These are phyloP conservation scores for Wickerhamiella brachini DNA, from an alignment of 805 yeast genomes.

Conservation along the genomic window DNA sequence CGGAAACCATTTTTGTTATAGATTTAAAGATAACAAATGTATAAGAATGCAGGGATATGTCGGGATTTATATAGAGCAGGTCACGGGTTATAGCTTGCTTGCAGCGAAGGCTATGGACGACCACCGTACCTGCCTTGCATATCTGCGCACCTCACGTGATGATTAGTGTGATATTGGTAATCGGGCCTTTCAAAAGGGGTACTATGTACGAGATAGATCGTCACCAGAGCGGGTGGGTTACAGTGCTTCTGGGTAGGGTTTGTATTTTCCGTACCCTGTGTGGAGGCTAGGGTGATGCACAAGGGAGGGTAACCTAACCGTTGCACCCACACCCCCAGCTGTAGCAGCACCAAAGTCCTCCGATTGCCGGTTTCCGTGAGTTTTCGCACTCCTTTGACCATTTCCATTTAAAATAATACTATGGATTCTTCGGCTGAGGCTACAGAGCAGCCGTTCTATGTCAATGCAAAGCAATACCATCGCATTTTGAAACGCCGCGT, in stretches of 20 bases:
- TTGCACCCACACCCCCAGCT: not conserved
- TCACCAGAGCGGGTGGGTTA: too few relatives aligned
- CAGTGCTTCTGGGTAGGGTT: too few relatives aligned
- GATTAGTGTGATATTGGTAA: too few relatives aligned
- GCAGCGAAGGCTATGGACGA: not conserved
- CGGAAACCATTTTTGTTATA: constrained; percentile 4
- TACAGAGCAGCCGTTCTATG: constrained; percentile 85
- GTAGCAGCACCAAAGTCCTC: not conserved
- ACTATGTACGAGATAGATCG: too few relatives aligned
- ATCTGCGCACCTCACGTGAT: not conserved
- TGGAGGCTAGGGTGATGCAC: not conserved
- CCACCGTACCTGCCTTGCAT: not conserved
- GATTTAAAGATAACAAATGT: not conserved
- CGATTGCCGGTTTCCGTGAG: not conserved
- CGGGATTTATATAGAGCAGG: not conserved
- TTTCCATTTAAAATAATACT: not conserved
- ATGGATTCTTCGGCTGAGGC: constrained; percentile 10
- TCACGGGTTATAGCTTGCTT: not conserved
- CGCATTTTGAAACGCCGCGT: constrained; percentile 84
- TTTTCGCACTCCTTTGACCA: not conserved
- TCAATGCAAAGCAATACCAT: constrained; percentile 95
- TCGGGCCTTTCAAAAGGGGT: too few relatives aligned
- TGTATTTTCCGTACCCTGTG: too few relatives aligned
- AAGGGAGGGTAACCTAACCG: not conserved
- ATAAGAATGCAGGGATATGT: not conserved